Evolutionary conservation across 371 early-diverging fungal species (phyloP).

Genomic region (Lichtheimia corymbifera): DNA sequence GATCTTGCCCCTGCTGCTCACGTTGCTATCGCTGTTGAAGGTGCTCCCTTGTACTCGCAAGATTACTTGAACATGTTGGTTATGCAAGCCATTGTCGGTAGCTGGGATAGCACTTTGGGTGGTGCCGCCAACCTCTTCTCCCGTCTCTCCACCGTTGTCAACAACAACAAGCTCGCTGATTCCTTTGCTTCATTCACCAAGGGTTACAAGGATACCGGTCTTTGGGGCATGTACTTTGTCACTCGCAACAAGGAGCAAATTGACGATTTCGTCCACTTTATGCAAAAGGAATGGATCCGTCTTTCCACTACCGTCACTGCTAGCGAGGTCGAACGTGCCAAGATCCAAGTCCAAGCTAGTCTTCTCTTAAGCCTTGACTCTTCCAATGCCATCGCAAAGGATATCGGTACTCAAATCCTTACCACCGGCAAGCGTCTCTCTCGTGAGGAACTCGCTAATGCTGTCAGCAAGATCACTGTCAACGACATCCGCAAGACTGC

Average conservation of each 20-base stretch:
- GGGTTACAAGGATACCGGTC: slow-evolving; percentile 92
- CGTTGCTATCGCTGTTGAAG: slow-evolving; percentile 93
- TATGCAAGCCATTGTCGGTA: slow-evolving; percentile 87
- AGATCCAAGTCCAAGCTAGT: slow-evolving; percentile 91
- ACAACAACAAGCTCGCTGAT: slow-evolving; percentile 83
- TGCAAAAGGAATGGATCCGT: slow-evolving; percentile 90
- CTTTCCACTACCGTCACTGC: slow-evolving; percentile 80
- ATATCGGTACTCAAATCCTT: slow-evolving; percentile 92
- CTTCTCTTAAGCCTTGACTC: slow-evolving; percentile 82
- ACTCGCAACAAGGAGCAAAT: slow-evolving; percentile 75
- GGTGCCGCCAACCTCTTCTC: slow-evolving; percentile 81
- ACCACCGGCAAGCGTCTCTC: slow-evolving; percentile 84
- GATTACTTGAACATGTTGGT: slow-evolving; percentile 92
- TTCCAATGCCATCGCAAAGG: slow-evolving; percentile 86
- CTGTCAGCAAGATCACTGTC: slow-evolving; percentile 82
- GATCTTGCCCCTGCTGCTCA: slow-evolving; percentile 90
- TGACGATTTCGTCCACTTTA: slow-evolving; percentile 85
- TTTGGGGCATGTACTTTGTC: slow-evolving; percentile 91
- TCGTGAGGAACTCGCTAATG: slow-evolving; percentile 79
- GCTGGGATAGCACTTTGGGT: slow-evolving; percentile 89
- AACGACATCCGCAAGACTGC: slow-evolving; percentile 82
- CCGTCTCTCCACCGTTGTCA: slow-evolving; percentile 77
- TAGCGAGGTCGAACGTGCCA: slow-evolving; percentile 92
- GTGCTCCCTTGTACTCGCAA: slow-evolving; percentile 83
- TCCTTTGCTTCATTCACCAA: slow-evolving; percentile 95